phyloP scores from a whole-genome alignment of 1,284 basidiomycete species.

The Schizophyllum commune region DNA sequence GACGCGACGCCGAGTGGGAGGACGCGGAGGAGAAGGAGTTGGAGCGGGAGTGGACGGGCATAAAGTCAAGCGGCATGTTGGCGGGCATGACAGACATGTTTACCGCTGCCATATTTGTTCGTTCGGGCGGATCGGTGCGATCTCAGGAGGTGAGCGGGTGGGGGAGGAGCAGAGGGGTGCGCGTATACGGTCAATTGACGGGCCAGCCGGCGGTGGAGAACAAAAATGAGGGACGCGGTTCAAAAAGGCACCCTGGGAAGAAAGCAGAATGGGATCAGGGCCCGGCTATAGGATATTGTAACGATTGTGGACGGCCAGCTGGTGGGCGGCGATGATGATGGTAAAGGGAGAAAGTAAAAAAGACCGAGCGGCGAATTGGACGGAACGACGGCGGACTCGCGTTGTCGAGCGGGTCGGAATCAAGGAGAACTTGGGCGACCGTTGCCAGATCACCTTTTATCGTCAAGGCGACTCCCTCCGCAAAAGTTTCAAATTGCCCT shows the following conservation, averaged over 20 bases:
- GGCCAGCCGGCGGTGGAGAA: not conserved
- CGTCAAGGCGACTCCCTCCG: not conserved
- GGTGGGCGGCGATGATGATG: not conserved
- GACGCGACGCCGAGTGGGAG: constrained; percentile 64
- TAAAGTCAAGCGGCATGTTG: constrained; percentile 57
- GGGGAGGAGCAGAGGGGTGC: not conserved
- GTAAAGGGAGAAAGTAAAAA: not conserved
- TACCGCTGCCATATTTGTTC: not conserved
- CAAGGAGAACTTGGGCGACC: not conserved
- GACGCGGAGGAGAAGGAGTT: constrained; percentile 69
- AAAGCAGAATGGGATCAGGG: not conserved
- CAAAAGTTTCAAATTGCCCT: not conserved
- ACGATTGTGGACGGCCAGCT: not conserved
- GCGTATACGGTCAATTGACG: not conserved
- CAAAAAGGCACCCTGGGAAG: not conserved
- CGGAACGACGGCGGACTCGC: not conserved
- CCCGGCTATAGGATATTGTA: not conserved
- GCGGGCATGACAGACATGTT: not conserved
- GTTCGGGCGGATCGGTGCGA: not conserved
- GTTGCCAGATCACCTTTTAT: not conserved
- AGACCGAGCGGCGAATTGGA: not conserved
- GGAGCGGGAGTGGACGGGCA: constrained; percentile 66
- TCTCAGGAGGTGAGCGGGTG: not conserved
- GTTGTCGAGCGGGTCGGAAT: not conserved
- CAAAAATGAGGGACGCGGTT: not conserved